phyloP scores from a whole-genome alignment of 2,329 filamentous ascomycete species.

The Lasiodiplodia hormozganensis region DNA sequence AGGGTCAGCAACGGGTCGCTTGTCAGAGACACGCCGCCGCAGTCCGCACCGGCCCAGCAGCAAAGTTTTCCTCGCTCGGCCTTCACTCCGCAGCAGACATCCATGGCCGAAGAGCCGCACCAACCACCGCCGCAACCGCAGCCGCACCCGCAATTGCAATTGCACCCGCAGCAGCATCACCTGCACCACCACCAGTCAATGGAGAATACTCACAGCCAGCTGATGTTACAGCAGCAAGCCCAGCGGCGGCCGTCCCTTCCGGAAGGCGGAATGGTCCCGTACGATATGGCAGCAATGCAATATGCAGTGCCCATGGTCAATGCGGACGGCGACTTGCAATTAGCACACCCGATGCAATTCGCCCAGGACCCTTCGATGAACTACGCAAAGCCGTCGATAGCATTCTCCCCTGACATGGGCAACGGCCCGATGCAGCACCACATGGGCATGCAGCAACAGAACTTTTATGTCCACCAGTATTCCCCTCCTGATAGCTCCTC shows the following conservation, averaged over 20 bases:
- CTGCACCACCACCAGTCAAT: constrained; percentile 22
- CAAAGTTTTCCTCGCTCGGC: constrained; percentile 48
- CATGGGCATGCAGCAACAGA: constrained; percentile 40
- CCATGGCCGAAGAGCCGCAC: constrained; percentile 45
- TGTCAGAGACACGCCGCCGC: constrained; percentile 57
- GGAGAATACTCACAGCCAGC: constrained; percentile 11
- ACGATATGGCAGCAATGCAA: constrained; percentile 30
- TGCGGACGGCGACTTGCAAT: constrained; percentile 30
- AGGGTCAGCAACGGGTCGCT: constrained; percentile 30
- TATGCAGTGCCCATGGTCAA: constrained; percentile 34
- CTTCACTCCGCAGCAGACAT: constrained; percentile 36
- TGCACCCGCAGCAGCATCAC: constrained; percentile 1
- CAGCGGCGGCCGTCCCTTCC: constrained; percentile 32
- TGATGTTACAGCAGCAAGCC: constrained; percentile 7
- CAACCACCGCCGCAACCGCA: neutral
- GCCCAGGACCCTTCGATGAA: constrained; percentile 26
- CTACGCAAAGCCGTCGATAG: constrained; percentile 8
- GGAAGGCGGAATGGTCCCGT: constrained; percentile 24
- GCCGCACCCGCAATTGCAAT: neutral
- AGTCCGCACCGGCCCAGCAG: constrained; percentile 59
- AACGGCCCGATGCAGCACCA: constrained; percentile 17
- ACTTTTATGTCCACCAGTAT: constrained; percentile 57
- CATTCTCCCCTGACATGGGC: constrained; percentile 4
- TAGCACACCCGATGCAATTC: constrained; percentile 32
- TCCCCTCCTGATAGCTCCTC: constrained; percentile 44